phyloP scores from a whole-genome alignment of 305 asterid species.

The Fraxinus latifolia region DNA sequence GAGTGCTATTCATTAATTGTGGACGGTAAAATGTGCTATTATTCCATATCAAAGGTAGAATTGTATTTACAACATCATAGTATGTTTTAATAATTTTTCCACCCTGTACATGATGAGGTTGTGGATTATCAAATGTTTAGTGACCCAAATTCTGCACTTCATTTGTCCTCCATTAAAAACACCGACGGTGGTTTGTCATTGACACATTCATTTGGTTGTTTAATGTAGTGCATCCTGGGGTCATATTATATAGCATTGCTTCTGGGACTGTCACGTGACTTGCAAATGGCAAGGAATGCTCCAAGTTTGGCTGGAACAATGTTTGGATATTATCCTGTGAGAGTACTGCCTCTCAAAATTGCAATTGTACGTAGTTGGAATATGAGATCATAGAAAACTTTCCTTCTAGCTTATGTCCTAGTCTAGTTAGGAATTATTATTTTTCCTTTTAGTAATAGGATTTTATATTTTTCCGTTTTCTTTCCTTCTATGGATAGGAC shows the following conservation, averaged over 20 bases:
- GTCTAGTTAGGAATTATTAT: too few species aligned
- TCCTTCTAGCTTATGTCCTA: neutral
- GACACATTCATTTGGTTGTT: neutral
- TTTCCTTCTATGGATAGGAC: neutral
- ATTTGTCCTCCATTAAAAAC: neutral
- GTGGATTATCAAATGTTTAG: neutral
- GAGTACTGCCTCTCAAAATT: slow-evolving; percentile 65
- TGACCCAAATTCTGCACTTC: neutral
- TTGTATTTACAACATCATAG: neutral
- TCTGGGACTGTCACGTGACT: neutral
- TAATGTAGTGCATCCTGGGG: neutral
- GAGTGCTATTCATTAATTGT: slow-evolving; percentile 48
- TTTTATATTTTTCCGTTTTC: neutral
- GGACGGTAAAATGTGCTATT: slow-evolving; percentile 43
- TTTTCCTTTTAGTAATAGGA: neutral
- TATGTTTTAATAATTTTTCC: neutral
- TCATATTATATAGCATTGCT: neutral
- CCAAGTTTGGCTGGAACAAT: slow-evolving; percentile 57
- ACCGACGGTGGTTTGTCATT: neutral
- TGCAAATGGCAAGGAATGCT: slow-evolving; percentile 60
- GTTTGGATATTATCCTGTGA: slow-evolving; percentile 67
- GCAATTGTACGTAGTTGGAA: slow-evolving; percentile 52
- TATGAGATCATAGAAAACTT: neutral
- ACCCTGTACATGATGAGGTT: neutral
- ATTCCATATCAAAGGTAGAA: neutral